Conservation (phyloP, 768 basidiomycete species). For the Boletus vinaceobasis region DNA sequence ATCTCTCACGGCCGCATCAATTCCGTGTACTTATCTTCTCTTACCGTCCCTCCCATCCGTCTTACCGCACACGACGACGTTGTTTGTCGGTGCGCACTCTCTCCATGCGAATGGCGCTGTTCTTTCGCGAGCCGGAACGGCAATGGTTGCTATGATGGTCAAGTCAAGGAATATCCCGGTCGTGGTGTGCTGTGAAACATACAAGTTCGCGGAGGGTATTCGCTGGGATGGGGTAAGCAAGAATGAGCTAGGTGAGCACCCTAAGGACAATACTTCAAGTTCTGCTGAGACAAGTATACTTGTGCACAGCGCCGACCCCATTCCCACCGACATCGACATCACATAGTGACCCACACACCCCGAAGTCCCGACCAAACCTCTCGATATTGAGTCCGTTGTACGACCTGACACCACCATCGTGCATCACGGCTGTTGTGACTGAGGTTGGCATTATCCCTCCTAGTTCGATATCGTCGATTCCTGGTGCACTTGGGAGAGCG, state of each 20-base stretch:
- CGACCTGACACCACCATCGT: slow-evolving; percentile 88
- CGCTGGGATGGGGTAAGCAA: slow-evolving; percentile 92
- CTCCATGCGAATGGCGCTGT: slow-evolving; percentile 93
- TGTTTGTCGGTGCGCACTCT: slow-evolving; percentile 91
- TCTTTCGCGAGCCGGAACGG: slow-evolving; percentile 91
- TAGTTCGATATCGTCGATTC: slow-evolving; percentile 83
- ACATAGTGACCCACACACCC: slow-evolving; percentile 12
- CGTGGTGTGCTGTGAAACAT: slow-evolving; percentile 96
- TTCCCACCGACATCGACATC: slow-evolving; percentile 18
- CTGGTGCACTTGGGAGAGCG: slow-evolving; percentile 51
- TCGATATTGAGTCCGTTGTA: slow-evolving; percentile 86
- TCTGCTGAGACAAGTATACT: slow-evolving; percentile 1
- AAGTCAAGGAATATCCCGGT: slow-evolving; percentile 87
- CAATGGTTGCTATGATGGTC: slow-evolving; percentile 95
- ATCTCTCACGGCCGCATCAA: slow-evolving; percentile 60
- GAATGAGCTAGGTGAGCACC: slow-evolving; percentile 82
- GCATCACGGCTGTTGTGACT: slow-evolving; percentile 94
- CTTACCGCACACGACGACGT: slow-evolving; percentile 76
- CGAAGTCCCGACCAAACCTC: slow-evolving; percentile 47
- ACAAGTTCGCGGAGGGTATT: slow-evolving; percentile 94
- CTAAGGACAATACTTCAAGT: background rate
- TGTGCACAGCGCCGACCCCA: slow-evolving; percentile 26
- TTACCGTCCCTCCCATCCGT: slow-evolving; percentile 79
- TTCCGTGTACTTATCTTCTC: slow-evolving; percentile 90
- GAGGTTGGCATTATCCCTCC: slow-evolving; percentile 96